Evolutionary conservation across 139 green algal genomes (phyloP).

Genomic region (Microglena sp.): DNA sequence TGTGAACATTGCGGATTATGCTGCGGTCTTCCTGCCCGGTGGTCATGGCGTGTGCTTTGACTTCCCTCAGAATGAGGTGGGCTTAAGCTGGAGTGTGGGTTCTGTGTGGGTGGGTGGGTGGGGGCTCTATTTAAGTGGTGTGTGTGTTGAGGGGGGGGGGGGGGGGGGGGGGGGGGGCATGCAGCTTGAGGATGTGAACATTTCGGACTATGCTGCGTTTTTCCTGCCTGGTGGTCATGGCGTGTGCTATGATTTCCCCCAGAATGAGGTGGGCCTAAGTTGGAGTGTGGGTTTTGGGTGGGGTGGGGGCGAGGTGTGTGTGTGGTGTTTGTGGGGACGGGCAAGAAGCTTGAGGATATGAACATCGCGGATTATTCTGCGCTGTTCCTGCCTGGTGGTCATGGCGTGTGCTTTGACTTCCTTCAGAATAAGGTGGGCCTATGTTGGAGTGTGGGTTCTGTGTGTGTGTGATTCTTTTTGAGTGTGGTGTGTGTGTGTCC

Average conservation of each 20-base stretch:
- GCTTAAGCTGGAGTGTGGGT: neutral
- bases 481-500: too few species aligned
- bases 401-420: constrained; percentile 8
- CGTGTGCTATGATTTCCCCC: constrained; percentile 3
- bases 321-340: too few species aligned
- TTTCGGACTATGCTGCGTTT: neutral
- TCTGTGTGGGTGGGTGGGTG: too few species aligned
- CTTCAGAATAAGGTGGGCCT: neutral
- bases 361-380: neutral
- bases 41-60: constrained; percentile 9
- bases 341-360: constrained; percentile 4
- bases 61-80: constrained; percentile 2
- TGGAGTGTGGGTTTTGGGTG: too few species aligned
- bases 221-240: constrained; percentile 10
- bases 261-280: neutral
- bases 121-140: too few species aligned
- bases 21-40: constrained; percentile 8
- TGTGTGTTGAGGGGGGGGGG: too few species aligned
- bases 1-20: neutral
- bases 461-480: too few species aligned
- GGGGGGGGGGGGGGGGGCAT: too few species aligned
- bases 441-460: too few species aligned
- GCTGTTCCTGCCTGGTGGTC: constrained; percentile 8
- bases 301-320: too few species aligned
- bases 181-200: constrained; percentile 2